Percentiles rank a stretch among this genome's conserved stretches.
These are phyloP conservation scores for Aspergillus ellipticus DNA, from an alignment of 495 filamentous ascomycete genomes.

Conservation along the genomic window DNA sequence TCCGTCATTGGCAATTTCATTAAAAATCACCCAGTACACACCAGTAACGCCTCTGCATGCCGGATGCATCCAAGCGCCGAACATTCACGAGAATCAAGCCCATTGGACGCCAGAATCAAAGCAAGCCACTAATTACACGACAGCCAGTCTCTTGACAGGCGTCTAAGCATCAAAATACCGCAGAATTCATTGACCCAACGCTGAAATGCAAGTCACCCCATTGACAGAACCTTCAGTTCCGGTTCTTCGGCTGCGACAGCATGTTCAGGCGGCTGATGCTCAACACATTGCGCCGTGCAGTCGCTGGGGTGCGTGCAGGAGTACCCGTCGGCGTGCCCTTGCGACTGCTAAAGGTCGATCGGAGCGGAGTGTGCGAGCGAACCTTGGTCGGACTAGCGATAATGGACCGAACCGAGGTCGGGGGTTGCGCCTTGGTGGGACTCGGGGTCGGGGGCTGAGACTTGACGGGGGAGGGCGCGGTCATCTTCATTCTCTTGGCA, in stretches of 20 bases:
- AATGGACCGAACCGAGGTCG: conserved; percentile 27
- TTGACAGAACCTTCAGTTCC: conserved; percentile 15
- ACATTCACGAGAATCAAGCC: background rate
- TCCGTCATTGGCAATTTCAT: no score
- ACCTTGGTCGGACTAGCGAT: conserved; percentile 37
- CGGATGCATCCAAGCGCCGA: conserved; percentile 7
- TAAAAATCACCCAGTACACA: background rate
- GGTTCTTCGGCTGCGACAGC: conserved; percentile 49
- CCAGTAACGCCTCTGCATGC: conserved; percentile 2
- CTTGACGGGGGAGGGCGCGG: conserved; percentile 35
- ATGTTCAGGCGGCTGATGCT: conserved; percentile 50
- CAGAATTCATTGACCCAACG: conserved; percentile 3
- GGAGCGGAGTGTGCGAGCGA: conserved; percentile 30
- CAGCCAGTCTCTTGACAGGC: conserved; percentile 1
- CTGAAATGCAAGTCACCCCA: conserved; percentile 9
- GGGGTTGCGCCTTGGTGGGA: conserved; percentile 31
- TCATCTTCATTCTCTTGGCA: conserved; percentile 43
- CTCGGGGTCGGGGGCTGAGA: conserved; percentile 25
- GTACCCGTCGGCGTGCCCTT: conserved; percentile 31
- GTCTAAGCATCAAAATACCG: background rate
- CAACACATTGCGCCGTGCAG: conserved; percentile 34
- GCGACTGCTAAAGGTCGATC: conserved; percentile 30
- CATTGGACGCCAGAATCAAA: background rate
- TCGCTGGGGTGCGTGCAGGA: no score
- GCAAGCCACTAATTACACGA: background rate